phyloP scores from a whole-genome alignment of 352 stramenopile species.

The Globisporangium middletonii region DNA sequence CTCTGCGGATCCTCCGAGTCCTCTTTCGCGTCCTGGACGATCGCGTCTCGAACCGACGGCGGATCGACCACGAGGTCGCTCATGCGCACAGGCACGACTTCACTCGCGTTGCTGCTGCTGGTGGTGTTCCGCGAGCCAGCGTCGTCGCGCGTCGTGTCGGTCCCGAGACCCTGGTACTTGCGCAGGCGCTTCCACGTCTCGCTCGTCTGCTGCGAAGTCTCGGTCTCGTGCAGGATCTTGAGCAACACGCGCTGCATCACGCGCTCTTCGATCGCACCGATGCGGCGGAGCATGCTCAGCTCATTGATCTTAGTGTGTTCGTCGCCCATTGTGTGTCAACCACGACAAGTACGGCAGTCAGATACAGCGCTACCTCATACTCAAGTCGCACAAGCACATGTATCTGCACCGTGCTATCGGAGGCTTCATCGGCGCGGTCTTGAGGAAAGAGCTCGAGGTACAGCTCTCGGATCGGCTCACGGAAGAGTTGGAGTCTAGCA shows the following conservation, averaged over 20 bases:
- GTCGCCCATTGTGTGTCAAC: too few species aligned
- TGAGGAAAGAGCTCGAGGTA: constrained; percentile 43
- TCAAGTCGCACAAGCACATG: neutral
- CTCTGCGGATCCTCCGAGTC: constrained; percentile 12
- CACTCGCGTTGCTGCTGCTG: constrained; percentile 1
- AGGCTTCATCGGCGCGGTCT: constrained; percentile 28
- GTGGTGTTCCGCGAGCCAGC: neutral
- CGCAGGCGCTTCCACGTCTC: constrained; percentile 44
- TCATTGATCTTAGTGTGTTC: constrained; percentile 21
- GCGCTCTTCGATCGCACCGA: constrained; percentile 55
- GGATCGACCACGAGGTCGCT: constrained; percentile 13
- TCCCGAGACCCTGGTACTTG: constrained; percentile 33
- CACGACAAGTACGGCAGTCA: neutral
- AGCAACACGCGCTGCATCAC: constrained; percentile 58
- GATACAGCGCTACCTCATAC: neutral
- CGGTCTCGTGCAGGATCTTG: constrained; percentile 48
- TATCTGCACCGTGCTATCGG: constrained; percentile 30
- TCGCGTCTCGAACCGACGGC: constrained; percentile 20
- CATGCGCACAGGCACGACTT: neutral
- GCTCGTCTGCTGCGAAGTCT: constrained; percentile 17
- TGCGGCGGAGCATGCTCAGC: constrained; percentile 35
- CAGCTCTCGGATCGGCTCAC: constrained; percentile 47
- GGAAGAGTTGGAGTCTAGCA: constrained; percentile 40
- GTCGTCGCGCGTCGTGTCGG: neutral
- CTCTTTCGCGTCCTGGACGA: constrained; percentile 14